Base-by-base conservation (phyloP, 306 rosid species). In the Datisca glomerata region DNA sequence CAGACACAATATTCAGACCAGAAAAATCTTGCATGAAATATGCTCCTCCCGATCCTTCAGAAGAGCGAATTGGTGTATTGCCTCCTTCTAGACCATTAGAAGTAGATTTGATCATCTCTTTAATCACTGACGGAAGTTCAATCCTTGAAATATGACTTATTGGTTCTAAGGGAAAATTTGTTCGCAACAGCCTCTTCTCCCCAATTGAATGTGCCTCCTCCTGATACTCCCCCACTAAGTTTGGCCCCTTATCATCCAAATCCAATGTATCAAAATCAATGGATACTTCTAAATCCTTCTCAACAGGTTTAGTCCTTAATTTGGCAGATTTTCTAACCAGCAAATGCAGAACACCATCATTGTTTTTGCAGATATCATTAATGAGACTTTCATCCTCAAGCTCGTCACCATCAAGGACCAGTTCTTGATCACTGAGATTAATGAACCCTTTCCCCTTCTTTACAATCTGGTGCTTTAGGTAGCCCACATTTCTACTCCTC, bases 11-110 rank as follows among this genome's bases (percentile, higher is more conserved):
- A 21, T 64, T 75, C 21, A 39, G 18, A 44, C 81, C 79, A 47
- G 68, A 67, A 24, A 77, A 69, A 60, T 75, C 82, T 65, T 56
- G 75, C 85, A 78, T 78, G 48, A 78, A 75, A 56, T 82, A 82
- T 56, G 77, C 79, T 29, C 94, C 89, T 49, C 94, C 94, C 2
- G 76, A 60, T 43, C 94, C 94, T 66, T 82, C 85, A 22, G 79
- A 69, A 27, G 94, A 78, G 40, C 5, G 76, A 56, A 78, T 51
- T n/a, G 94, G 94, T 49, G 61, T 55, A 21, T 49, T 20, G 8
- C 81, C 85, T 44, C 47, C 66, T 56, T 55, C 74, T 61, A 82
- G 47, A 38, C 89, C 94, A 43, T 65, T 67, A 42, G 28, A 58
- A 46, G 89, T 72, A 40, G 33, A 50, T 55, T 61, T 64, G 55